Base-by-base conservation (phyloP, 352 stramenopile species). In the Phytophthora quininea region DNA sequence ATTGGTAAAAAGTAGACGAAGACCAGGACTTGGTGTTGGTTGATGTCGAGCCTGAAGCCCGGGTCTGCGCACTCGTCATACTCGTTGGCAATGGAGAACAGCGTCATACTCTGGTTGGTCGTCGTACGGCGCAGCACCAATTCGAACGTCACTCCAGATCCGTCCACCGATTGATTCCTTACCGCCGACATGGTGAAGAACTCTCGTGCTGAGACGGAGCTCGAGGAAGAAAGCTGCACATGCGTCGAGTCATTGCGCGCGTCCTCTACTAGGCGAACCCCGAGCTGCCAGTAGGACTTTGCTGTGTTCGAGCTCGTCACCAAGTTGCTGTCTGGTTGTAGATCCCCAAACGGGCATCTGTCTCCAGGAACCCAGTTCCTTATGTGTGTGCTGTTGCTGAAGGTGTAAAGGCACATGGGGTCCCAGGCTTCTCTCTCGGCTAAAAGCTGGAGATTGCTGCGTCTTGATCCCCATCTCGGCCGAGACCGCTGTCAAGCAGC, bases 1-100 rank as follows among this genome's bases (percentile, higher is more conserved):
- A 87, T 65, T 9, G 86, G 84, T 9, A 91, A 43, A 57, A 79
- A 91, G 71, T 89, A 91, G 10, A 89, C 73, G 35, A 95, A 74
- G 12, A 73, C 76, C 43, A 93, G 63, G 11, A 79, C 70, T 40
- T 89, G 68, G n/a, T 83, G 69, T 9, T 70, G 54, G 19, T 84
- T 82, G 30, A 95, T 33, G 54, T 92, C 82, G 30, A 95, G 53
- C 0, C 84, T 84, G 62, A 95, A 90, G 10, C 88, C 88, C 1
- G 79, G 61, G 12, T 93, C 84, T 1, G 72, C 71, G 50, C 88
- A 95, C 8, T 72, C 74, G 49, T 89, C 69, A 37, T 80, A 91
- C 10, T 77, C 62, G 53, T 89, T 92, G 1, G 75, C 65, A 35
- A 95, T 89, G 27, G 75, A 86, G 52, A 95, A 90, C 11, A 95